Percentiles rank a stretch among this genome's conserved stretches.
Evolutionary conservation across 441 rosid genomes (phyloP).

Genomic region (Arabidopsis lyrata): DNA sequence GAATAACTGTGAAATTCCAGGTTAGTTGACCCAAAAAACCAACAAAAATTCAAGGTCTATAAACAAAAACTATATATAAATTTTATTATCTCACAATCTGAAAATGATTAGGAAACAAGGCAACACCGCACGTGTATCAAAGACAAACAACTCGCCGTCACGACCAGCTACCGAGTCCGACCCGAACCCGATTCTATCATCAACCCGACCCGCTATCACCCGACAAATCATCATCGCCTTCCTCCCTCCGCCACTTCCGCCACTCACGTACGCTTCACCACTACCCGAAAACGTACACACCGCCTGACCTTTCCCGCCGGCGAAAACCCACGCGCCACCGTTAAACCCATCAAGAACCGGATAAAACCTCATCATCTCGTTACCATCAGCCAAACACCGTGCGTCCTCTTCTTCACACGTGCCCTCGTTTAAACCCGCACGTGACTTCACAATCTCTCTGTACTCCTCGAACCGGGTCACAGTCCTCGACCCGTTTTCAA

Average conservation of each 20-base stretch:
- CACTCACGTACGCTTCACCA: conserved; percentile 70
- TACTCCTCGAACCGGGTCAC: conserved; percentile 85
- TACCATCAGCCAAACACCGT: conserved; percentile 85
- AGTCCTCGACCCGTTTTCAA: conserved; percentile 72
- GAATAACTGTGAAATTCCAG: too few species aligned
- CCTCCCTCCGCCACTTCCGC: conserved; percentile 75
- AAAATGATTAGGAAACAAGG: conserved; percentile 89
- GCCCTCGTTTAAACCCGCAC: conserved; percentile 38
- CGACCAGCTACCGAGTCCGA: conserved; percentile 76
- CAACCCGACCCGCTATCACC: conserved; percentile 82
- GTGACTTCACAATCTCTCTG: conserved; percentile 66
- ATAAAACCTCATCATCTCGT: conserved; percentile 92
- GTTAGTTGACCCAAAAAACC: too few species aligned
- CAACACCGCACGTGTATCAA: conserved; percentile 78
- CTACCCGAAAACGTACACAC: conserved; percentile 79
- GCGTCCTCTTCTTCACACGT: conserved; percentile 64
- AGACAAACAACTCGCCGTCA: conserved; percentile 76
- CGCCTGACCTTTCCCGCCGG: conserved; percentile 59
- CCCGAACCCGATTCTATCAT: conserved; percentile 50
- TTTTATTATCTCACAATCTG: conserved; percentile 58
- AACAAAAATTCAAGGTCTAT: not conserved
- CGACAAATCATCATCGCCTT: conserved; percentile 82
- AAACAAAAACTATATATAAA: not conserved
- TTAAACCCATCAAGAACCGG: conserved; percentile 52
- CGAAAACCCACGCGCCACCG: conserved; percentile 59